These are phyloP conservation scores for Lolium rigidum DNA, from an alignment of 176 grass and related monocot genomes.

Conservation along the genomic window DNA sequence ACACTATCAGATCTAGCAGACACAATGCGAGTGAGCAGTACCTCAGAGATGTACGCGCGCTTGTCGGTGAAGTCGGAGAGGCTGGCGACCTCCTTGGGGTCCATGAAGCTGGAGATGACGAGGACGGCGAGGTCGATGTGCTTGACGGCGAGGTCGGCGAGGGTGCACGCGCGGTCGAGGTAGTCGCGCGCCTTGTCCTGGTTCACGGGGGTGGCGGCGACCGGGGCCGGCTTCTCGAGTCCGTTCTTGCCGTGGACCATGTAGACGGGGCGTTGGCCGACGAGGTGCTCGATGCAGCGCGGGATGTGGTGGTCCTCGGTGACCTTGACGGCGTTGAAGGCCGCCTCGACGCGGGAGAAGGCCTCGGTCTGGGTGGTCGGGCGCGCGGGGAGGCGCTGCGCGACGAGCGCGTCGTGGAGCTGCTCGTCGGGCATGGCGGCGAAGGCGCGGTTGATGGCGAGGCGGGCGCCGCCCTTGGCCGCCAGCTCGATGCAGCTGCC, in stretches of 20 bases:
- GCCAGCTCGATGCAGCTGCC: not conserved
- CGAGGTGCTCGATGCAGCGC: not conserved
- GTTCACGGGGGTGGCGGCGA: not conserved
- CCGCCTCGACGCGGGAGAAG: not conserved
- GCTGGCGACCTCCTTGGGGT: constrained; percentile 1
- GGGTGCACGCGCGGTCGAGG: not conserved
- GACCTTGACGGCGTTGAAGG: not conserved
- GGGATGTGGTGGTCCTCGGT: not conserved
- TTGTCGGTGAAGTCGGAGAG: not conserved
- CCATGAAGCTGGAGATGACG: not conserved
- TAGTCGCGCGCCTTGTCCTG: not conserved
- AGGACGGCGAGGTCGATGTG: not conserved
- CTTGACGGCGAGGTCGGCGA: not conserved
- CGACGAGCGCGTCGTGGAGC: not conserved
- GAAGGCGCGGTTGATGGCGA: not conserved
- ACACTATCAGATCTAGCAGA: too few relatives aligned
- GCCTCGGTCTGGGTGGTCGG: not conserved
- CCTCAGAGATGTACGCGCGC: not conserved
- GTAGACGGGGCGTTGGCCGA: not conserved
- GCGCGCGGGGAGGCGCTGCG: too few relatives aligned
- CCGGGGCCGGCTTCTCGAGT: not conserved
- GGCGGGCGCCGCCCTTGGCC: not conserved
- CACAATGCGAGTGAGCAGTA: not conserved
- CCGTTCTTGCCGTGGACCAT: not conserved
- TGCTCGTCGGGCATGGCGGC: not conserved